These are phyloP conservation scores for Aspergillus persii DNA, from an alignment of 2,329 filamentous ascomycete species.

Conservation along the genomic window DNA sequence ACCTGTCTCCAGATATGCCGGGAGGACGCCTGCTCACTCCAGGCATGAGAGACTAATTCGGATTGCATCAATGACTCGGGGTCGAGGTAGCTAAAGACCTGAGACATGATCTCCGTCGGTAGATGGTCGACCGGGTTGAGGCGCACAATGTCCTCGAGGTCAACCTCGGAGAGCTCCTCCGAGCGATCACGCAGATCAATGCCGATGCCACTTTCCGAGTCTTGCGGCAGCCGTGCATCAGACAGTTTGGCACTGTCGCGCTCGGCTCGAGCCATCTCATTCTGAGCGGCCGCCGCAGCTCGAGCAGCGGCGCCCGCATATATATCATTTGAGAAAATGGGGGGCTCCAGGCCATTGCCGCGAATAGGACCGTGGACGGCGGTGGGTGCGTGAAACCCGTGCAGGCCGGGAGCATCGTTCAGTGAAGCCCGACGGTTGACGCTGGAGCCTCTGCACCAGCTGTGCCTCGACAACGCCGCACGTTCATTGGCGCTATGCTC, in stretches of 20 bases:
- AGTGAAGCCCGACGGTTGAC: constrained; percentile 38
- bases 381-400: constrained; percentile 33
- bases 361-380: constrained; percentile 33
- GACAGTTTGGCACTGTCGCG: constrained; percentile 31
- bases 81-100: constrained; percentile 61
- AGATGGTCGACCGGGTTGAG: constrained; percentile 55
- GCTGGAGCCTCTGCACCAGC: constrained; percentile 28
- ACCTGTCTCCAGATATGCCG: constrained; percentile 61
- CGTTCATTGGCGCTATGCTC: constrained; percentile 11
- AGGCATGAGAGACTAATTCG: constrained; percentile 57
- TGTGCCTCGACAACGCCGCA: constrained; percentile 18
- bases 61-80: constrained; percentile 54
- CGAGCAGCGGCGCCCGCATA: constrained; percentile 46
- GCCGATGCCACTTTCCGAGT: constrained; percentile 51
- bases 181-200: constrained; percentile 42
- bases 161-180: constrained; percentile 31
- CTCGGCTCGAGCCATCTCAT: constrained; percentile 39
- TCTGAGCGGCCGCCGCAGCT: constrained; percentile 51
- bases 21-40: constrained; percentile 56
- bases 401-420: constrained; percentile 34
- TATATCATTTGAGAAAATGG: constrained; percentile 40
- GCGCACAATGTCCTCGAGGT: constrained; percentile 35
- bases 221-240: constrained; percentile 33
- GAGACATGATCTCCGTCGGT: constrained; percentile 58
- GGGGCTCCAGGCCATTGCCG: constrained; percentile 37